A percentile compares a stretch with the other conserved stretches of the same genome.
These are phyloP conservation scores for Hypoxylon sp. DNA, from an alignment of 2,329 filamentous ascomycete genomes.

Conservation along the genomic window DNA sequence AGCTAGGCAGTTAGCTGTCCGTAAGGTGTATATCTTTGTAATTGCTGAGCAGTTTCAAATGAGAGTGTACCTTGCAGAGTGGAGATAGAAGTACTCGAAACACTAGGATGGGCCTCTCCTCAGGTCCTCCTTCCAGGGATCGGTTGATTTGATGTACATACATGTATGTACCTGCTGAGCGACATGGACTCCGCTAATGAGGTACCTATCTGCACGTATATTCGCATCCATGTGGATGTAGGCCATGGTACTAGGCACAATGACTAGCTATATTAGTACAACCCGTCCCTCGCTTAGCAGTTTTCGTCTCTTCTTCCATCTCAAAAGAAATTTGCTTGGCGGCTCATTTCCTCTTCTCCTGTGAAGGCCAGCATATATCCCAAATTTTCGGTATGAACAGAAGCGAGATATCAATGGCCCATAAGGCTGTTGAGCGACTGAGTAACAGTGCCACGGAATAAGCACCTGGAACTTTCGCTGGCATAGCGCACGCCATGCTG, in stretches of 20 bases:
- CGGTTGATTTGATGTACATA: not conserved
- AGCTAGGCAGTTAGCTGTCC: not conserved
- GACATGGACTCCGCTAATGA: slow-evolving; percentile 16
- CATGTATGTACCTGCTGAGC: not conserved
- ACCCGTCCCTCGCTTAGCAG: not conserved
- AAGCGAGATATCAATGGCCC: not conserved
- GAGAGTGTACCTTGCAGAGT: slow-evolving; percentile 41
- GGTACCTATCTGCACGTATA: slow-evolving; percentile 3
- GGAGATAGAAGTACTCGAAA: slow-evolving; percentile 37
- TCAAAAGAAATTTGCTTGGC: not conserved
- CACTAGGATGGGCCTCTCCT: slow-evolving; percentile 18
- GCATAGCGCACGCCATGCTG: slow-evolving; percentile 19
- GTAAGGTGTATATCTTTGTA: slow-evolving; percentile 17
- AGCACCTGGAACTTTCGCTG: slow-evolving; percentile 19
- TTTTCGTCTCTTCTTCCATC: not conserved
- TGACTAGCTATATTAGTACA: not conserved
- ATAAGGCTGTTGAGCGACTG: slow-evolving; percentile 14
- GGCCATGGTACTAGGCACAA: not conserved
- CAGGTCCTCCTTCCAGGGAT: slow-evolving; percentile 21
- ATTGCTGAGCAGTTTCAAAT: slow-evolving; percentile 27
- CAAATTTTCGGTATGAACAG: slow-evolving; percentile 21
- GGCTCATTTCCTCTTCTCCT: slow-evolving; percentile 4
- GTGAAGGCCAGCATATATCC: slow-evolving; percentile 13
- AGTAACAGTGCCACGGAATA: slow-evolving; percentile 23
- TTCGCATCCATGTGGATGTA: not conserved